These are phyloP conservation scores for Pseudognaphalium luteoalbum DNA, from an alignment of 129 eudicot genomes.

Conservation along the genomic window DNA sequence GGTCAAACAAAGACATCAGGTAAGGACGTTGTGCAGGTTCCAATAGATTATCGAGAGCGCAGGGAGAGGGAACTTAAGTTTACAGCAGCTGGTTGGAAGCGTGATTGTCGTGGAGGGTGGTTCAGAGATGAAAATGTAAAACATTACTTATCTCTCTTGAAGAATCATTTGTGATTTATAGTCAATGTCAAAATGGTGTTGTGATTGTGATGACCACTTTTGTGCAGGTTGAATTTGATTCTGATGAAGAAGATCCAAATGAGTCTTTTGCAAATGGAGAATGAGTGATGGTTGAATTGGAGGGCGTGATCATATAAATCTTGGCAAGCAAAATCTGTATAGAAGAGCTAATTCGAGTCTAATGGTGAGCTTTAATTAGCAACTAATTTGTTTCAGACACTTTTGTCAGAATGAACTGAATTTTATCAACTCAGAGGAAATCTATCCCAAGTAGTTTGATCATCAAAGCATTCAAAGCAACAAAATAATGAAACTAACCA, in stretches of 20 bases:
- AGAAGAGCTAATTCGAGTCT: no score
- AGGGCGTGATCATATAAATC: neutral
- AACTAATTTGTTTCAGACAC: neutral
- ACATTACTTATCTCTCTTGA: no score
- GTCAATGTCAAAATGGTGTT: neutral
- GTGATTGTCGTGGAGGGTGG: conserved; percentile 79
- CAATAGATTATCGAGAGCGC: conserved; percentile 43
- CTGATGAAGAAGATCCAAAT: conserved; percentile 93
- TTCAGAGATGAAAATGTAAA: conserved; percentile 85
- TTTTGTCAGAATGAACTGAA: neutral
- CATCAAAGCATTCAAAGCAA: neutral
- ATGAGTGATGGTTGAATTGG: conserved; percentile 3
- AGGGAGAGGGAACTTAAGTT: conserved; percentile 73
- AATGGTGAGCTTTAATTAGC: neutral
- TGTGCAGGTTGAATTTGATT: conserved; percentile 79
- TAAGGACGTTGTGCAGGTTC: conserved; percentile 32
- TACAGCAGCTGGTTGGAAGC: conserved; percentile 80
- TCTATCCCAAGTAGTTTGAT: neutral
- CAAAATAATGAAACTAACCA: neutral
- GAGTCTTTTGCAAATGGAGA: conserved; percentile 31
- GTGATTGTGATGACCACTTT: conserved; percentile 20
- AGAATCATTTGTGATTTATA: conserved; percentile 8
- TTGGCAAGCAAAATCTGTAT: neutral
- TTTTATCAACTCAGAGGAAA: neutral
- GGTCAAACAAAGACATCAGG: conserved; percentile 21